Evolutionary conservation across 1,284 basidiomycete species (phyloP), one percentile per base, ranked within the genome.

Genomic region (Leccinum insolens): DNA sequence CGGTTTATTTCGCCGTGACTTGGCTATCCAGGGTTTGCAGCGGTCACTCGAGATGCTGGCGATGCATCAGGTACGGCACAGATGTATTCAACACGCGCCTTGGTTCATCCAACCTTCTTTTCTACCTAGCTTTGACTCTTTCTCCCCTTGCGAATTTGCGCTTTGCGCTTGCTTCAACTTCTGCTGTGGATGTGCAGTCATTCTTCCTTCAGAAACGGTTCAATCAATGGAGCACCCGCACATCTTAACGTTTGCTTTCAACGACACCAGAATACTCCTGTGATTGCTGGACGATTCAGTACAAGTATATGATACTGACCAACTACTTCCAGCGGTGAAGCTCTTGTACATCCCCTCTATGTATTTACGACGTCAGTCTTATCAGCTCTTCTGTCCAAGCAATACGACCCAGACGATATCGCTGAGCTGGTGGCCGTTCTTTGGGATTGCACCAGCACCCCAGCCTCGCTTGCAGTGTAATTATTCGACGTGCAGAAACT

Each of bases 401-500:
- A 93, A 93, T 78, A 90, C 34, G 34, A 37, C 34, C 34, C 91
- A 3, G 88, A 86, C 12, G 86, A 85, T 62, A 79, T 88, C 28
- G 81, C 84, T 7, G 86, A 90, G 58, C 75, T 89, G 3, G 80
- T 91, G 7, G 91, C 89, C 7, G 80, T 91, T 20, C 78, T 92
- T 46, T 81, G 85, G 34, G 83, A 78, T 63, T 82, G 81, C 75
- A 82, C 77, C 65, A 82, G 31, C 70, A 74, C 61, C 67, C 75
- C 61, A 71, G 78, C 65, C 68, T 76, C 67, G 7, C 73, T 79
- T 41, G 70, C 81, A 5, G 88, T 91, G 8, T 85, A 90, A 58
- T 76, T 93, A 57, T 73, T 90, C 25, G 88, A 92, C 75, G 81
- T 85, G 2, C 79, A 80, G 58, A 82, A 82, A 31, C 73, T 88